Conservation (phyloP, 257 asterid species). For the Nicotiana tabacum region DNA sequence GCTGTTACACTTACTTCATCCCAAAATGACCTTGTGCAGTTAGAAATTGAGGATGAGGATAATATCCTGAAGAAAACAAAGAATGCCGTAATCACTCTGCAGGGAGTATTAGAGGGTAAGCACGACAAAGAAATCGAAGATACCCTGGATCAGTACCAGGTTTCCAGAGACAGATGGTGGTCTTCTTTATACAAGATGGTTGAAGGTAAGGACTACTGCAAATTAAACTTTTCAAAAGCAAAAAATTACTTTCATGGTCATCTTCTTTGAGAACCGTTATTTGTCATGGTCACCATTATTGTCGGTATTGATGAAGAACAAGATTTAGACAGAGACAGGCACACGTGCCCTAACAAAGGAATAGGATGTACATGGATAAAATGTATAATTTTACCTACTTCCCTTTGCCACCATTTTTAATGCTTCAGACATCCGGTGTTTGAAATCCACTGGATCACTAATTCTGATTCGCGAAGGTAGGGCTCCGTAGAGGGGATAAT, state of each 20-base stretch:
- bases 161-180: constrained; percentile 90
- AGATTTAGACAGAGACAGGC: neutral
- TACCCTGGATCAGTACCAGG: constrained; percentile 58
- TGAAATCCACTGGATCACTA: neutral
- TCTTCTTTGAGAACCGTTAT: constrained; percentile 12
- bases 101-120: constrained; percentile 88
- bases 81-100: constrained; percentile 85
- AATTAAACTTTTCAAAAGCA: neutral
- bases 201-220: constrained; percentile 51
- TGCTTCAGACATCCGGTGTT: neutral
- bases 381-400: neutral
- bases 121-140: constrained; percentile 71
- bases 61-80: constrained; percentile 69
- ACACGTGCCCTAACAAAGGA: neutral
- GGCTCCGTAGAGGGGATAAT: neutral
- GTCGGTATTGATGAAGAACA: neutral
- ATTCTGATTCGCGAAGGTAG: neutral
- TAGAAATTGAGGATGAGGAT: constrained; percentile 51
- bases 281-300: neutral
- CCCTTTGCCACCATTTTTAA: neutral
- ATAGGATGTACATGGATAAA: neutral
- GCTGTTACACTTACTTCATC: constrained; percentile 84
- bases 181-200: constrained; percentile 73
- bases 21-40: constrained; percentile 68
- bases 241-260: neutral